phyloP scores from a whole-genome alignment of 768 basidiomycete genomes.

The Russula brevipes region DNA sequence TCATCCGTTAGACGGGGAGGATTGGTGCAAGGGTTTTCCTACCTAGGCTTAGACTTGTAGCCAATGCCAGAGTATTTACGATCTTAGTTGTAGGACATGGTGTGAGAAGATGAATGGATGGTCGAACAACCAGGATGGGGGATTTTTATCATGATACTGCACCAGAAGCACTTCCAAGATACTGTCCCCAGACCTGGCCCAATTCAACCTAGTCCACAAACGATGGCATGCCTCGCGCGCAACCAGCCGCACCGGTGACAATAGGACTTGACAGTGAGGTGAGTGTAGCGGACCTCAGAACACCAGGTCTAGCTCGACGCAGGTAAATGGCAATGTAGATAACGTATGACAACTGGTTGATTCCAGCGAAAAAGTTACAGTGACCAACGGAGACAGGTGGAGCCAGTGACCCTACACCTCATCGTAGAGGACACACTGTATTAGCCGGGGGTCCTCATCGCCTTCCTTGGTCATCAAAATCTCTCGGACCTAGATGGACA shows the following conservation, averaged over 20 bases:
- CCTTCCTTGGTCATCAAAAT: constrained; percentile 23
- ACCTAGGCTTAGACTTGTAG: constrained; percentile 2
- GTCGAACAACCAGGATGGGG: not conserved
- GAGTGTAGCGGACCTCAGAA: not conserved
- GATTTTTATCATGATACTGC: not conserved
- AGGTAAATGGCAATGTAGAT: no score
- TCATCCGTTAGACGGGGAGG: not conserved
- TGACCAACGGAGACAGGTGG: not conserved
- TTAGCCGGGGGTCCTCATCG: constrained; percentile 5
- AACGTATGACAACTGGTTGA: not conserved
- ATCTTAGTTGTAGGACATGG: constrained; percentile 21
- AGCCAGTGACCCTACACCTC: constrained; percentile 16
- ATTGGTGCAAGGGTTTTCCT: not conserved
- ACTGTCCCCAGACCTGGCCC: not conserved
- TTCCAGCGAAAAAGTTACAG: no score
- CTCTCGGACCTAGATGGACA: constrained; percentile 11
- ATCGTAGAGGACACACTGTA: constrained; percentile 20
- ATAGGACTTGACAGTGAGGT: not conserved
- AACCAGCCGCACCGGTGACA: not conserved
- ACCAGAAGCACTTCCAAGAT: not conserved
- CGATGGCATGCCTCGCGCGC: not conserved
- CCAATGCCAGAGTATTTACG: not conserved
- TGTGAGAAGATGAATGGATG: not conserved
- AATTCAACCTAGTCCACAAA: not conserved
- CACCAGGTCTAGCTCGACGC: not conserved